phyloP scores from a whole-genome alignment of 202 grass and related monocot genomes.

The Eragrostis tef region DNA sequence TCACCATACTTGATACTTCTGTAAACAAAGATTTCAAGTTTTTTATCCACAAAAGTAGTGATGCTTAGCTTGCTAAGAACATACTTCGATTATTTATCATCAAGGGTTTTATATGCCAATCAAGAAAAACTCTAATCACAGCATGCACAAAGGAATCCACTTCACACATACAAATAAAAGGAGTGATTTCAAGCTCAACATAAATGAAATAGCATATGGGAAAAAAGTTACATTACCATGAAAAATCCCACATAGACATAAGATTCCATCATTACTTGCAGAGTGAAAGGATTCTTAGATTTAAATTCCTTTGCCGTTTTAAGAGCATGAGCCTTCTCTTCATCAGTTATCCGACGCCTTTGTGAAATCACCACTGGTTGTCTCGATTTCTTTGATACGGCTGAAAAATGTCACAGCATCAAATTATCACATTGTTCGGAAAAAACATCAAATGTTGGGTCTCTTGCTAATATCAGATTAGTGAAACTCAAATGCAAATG shows the following conservation, averaged over 20 bases:
- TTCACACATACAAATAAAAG: slow-evolving; percentile 25
- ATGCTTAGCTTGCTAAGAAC: background rate
- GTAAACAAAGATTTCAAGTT: background rate
- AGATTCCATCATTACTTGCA: slow-evolving; percentile 74
- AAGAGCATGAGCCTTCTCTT: slow-evolving; percentile 66
- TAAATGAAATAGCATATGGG: slow-evolving; percentile 26
- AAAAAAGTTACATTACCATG: slow-evolving; percentile 63
- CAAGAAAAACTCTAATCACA: background rate
- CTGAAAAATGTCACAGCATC: slow-evolving; percentile 41
- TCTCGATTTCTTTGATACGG: slow-evolving; percentile 46
- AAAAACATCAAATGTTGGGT: background rate
- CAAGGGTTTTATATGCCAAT: slow-evolving; percentile 11
- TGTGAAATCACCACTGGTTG: slow-evolving; percentile 64
- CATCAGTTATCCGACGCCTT: slow-evolving; percentile 68
- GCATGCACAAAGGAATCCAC: slow-evolving; percentile 19
- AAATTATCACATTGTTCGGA: slow-evolving; percentile 23
- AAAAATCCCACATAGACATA: slow-evolving; percentile 86
- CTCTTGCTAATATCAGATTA: slow-evolving; percentile 8
- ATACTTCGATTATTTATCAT: slow-evolving; percentile 7
- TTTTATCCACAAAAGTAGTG: slow-evolving; percentile 1
- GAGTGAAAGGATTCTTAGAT: slow-evolving; percentile 63
- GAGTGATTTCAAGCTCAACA: slow-evolving; percentile 3
- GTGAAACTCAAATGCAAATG: slow-evolving; percentile 8
- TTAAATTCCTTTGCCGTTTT: slow-evolving; percentile 66
- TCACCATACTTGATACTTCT: slow-evolving; percentile 7